Conservation (phyloP, 768 basidiomycete species). For the Tylopilus felleus region DNA sequence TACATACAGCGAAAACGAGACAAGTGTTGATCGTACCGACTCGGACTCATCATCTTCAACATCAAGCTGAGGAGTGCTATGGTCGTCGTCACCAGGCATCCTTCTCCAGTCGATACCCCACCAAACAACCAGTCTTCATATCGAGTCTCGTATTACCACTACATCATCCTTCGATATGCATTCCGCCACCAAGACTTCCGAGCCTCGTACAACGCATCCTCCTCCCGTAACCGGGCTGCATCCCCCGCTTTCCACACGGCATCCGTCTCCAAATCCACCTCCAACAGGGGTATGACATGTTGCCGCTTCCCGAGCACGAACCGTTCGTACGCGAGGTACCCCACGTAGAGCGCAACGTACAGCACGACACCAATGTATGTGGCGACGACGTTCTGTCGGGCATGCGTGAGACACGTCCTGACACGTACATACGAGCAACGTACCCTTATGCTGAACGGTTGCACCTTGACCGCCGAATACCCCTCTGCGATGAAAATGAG, state of each 20-base stretch:
- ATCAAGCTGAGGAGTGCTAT: no score
- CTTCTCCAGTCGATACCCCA: no score
- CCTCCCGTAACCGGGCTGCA: conserved; percentile 34
- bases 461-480: conserved; percentile 43
- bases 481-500: conserved; percentile 57
- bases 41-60: not conserved
- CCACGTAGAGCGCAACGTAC: conserved; percentile 44
- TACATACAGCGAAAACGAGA: not conserved
- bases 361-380: conserved; percentile 52
- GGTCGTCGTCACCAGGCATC: no score
- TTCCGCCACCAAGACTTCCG: not conserved
- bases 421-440: not conserved
- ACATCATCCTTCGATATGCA: not conserved
- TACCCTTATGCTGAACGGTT: conserved; percentile 45
- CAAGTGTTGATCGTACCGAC: not conserved
- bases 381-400: conserved; percentile 47
- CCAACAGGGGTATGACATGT: conserved; percentile 41
- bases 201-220: conserved; percentile 17
- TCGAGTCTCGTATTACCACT: not conserved
- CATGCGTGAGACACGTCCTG: not conserved
- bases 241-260: conserved; percentile 52
- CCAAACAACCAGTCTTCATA: not conserved
- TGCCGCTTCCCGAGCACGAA: conserved; percentile 24
- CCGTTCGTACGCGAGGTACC: conserved; percentile 42
- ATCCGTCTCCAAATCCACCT: conserved; percentile 52